Conservation (phyloP, 306 rosid species). For the Cucurbita pepo region DNA sequence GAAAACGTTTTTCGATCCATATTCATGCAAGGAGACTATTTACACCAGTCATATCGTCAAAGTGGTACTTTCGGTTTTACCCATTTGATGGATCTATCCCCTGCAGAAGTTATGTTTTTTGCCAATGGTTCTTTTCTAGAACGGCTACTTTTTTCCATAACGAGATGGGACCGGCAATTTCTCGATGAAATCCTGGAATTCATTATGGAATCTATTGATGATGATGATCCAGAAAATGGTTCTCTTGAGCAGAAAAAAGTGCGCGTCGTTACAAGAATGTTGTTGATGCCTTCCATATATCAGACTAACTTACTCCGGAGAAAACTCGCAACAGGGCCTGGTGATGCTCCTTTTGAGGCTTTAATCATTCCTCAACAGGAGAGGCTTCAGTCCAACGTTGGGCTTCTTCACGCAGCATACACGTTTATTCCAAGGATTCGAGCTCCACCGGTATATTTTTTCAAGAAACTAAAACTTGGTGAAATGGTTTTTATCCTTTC, state of each 20-base stretch:
- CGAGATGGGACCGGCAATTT: conserved; percentile 48
- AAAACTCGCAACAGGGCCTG: conserved; percentile 48
- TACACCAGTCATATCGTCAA: conserved; percentile 12
- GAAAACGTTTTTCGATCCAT: conserved; percentile 57
- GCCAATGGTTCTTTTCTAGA: conserved; percentile 71
- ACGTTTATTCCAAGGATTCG: conserved; percentile 71
- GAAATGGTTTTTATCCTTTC: background rate
- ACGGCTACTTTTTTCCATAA: conserved; percentile 55
- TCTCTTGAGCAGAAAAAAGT: conserved; percentile 52
- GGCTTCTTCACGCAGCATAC: conserved; percentile 82
- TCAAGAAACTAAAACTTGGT: background rate
- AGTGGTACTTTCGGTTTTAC: conserved; percentile 82
- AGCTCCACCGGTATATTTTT: conserved; percentile 80
- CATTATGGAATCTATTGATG: conserved; percentile 30
- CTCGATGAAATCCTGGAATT: conserved; percentile 43
- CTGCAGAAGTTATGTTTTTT: conserved; percentile 69
- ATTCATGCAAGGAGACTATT: conserved; percentile 27
- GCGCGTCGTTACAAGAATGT: conserved; percentile 64
- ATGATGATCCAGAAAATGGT: conserved; percentile 30
- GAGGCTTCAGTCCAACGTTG: conserved; percentile 50
- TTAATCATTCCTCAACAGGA: conserved; percentile 56
- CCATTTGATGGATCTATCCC: conserved; percentile 68
- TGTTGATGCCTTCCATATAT: conserved; percentile 63
- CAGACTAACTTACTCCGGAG: conserved; percentile 30
- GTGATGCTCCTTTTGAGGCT: conserved; percentile 64